phyloP scores from a whole-genome alignment of 495 filamentous ascomycete species.

The Penicillium coprophilum region DNA sequence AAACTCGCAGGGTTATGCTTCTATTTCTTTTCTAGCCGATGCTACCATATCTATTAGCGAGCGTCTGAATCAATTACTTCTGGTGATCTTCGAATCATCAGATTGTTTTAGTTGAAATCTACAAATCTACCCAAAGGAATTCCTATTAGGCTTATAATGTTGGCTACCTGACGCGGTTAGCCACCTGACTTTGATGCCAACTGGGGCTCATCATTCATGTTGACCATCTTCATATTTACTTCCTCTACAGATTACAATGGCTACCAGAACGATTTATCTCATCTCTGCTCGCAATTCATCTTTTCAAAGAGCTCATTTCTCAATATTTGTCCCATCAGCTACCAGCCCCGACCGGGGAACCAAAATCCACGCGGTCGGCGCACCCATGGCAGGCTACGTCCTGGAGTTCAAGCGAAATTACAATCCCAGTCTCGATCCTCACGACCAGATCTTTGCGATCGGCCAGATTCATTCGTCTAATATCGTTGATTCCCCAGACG shows the following conservation, averaged over 20 bases:
- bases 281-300: constrained; percentile 24
- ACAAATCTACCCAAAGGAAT: no score
- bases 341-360: constrained; percentile 19
- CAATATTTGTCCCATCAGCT: constrained; percentile 34
- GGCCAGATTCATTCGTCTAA: constrained; percentile 23
- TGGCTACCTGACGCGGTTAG: not conserved
- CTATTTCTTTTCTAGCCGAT: not conserved
- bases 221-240: not conserved
- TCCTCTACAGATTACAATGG: not conserved
- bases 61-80: not conserved
- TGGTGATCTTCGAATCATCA: no score
- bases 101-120: no score
- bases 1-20: no score
- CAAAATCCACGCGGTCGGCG: constrained; percentile 34
- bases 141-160: no score
- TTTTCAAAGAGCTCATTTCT: constrained; percentile 34
- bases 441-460: constrained; percentile 20
- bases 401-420: constrained; percentile 36
- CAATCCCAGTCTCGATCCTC: constrained; percentile 11
- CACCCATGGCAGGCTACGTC: constrained; percentile 33
- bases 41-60: not conserved
- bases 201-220: no score
- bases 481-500: constrained; percentile 25
- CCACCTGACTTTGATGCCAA: not conserved
- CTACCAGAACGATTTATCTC: constrained; percentile 24